Percentiles rank a stretch among this genome's conserved stretches.
Evolutionary conservation across 78 protist species (phyloP).

Genomic region (slime mould (Dictyostelium discoideum)): DNA sequence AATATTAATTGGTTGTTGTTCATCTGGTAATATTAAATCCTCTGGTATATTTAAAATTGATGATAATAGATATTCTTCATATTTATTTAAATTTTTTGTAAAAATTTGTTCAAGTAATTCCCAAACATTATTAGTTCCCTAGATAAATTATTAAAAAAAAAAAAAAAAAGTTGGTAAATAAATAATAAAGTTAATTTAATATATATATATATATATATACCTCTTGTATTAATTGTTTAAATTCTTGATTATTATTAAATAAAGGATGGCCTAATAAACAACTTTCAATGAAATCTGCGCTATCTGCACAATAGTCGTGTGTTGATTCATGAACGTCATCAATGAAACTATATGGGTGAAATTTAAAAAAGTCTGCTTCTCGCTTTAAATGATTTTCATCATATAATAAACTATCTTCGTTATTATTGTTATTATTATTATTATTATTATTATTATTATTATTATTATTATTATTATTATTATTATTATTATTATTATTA

Average conservation of each 20-base stretch:
- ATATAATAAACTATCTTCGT: neutral
- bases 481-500: neutral
- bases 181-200: neutral
- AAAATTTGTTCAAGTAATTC: constrained; percentile 1
- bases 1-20: neutral
- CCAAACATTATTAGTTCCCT: constrained; percentile 62
- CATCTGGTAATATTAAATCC: constrained; percentile 36
- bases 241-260: neutral
- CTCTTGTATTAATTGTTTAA: constrained; percentile 1
- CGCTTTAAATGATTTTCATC: constrained; percentile 9
- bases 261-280: constrained; percentile 21
- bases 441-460: too few relatives aligned
- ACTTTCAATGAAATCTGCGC: constrained; percentile 45
- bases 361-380: constrained; percentile 45
- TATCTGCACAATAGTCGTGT: constrained; percentile 59
- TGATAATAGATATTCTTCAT: neutral
- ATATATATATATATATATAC: neutral
- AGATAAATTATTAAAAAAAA: neutral
- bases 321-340: constrained; percentile 53
- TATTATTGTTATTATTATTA: neutral
- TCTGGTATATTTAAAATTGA: constrained; percentile 36
- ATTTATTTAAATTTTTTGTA: constrained; percentile 33
- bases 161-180: neutral
- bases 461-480: too few relatives aligned
- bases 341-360: constrained; percentile 48